Base-by-base conservation (phyloP, 768 basidiomycete genomes). In the Lanmaoa rubissima region DNA sequence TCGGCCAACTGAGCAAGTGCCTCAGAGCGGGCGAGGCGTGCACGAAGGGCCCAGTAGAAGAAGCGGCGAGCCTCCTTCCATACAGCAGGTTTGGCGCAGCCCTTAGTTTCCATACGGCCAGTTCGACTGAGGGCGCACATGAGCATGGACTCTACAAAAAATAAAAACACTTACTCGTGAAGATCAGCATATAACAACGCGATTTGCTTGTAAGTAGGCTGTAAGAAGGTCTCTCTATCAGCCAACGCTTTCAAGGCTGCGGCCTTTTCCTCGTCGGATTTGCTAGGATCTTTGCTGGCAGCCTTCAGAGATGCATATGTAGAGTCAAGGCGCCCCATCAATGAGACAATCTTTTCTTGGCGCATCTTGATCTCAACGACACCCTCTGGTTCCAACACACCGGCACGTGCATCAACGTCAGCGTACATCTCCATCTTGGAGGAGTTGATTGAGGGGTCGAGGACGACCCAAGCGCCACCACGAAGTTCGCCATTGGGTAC, bases 371-470 rank as follows among this genome's bases (percentile, higher is more conserved):
- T 96, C 74, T 98, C 97, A 55, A 98, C 82, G 67, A 98, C 85
- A 73, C 97, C 97, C 75, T 98, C 97, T 2, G 97, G 92, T 71
- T 99, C 97, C 44, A 92, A 79, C 32, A 99, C 93, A 79, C 97
- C 97, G 44, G 94, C 97, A 54, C 97, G 89, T 21, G 97, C 85
- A 9, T 97, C 95, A 44, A 90, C 85, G 68, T 98, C 97, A 26
- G 95, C 96, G 67, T 94, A 98, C 96, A 99, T 98, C 76, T 97
- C 90, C 96, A 99, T 97, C 73, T 97, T 93, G 65, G 92, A 86
- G 2, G 87, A 78, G 76, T 98, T 98, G 79, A 99, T 98, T 17
- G 92, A 91, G 31, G 97, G 97, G 72, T 99, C 97, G 43, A 99
- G 84, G 1, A 99, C 97, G 63, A 98, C 97, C 96, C 96, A 99